Evolutionary conservation across 192 early-diverging fungal genomes (phyloP).

Genomic region (Backusella circina): DNA sequence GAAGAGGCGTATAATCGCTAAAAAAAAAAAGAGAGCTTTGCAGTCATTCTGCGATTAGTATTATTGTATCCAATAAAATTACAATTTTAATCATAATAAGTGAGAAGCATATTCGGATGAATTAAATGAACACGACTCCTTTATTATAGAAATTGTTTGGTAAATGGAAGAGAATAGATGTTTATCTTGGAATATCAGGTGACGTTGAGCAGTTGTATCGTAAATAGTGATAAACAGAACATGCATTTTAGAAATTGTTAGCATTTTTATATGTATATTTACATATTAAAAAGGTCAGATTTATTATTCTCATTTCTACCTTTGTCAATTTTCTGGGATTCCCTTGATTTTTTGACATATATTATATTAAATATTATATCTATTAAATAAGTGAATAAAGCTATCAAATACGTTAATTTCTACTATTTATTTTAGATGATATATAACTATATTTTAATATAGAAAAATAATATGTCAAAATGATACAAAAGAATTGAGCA

Average conservation of each 20-base stretch:
- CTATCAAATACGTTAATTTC: no score
- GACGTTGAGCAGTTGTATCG: neutral
- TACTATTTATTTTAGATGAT: neutral
- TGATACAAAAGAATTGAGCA: neutral
- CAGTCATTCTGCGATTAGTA: neutral
- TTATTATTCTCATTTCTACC: no score
- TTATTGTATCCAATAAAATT: neutral
- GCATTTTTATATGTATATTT: no score
- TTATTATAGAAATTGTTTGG: neutral
- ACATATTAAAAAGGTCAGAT: no score
- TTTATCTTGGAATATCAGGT: neutral
- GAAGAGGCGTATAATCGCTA: slow-evolving; percentile 40
- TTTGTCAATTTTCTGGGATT: no score
- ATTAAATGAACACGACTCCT: neutral
- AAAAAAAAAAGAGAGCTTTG: neutral
- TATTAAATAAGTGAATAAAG: no score
- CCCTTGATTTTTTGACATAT: no score
- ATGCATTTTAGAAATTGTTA: no score
- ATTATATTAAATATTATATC: no score
- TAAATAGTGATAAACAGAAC: no score
- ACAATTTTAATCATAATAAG: neutral
- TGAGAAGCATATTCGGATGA: neutral
- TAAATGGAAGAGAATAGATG: neutral
- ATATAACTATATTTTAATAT: neutral
- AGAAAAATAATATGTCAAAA: neutral